These are phyloP conservation scores for Kwoniella shivajii DNA, from an alignment of 1,284 basidiomycete genomes.

Conservation along the genomic window DNA sequence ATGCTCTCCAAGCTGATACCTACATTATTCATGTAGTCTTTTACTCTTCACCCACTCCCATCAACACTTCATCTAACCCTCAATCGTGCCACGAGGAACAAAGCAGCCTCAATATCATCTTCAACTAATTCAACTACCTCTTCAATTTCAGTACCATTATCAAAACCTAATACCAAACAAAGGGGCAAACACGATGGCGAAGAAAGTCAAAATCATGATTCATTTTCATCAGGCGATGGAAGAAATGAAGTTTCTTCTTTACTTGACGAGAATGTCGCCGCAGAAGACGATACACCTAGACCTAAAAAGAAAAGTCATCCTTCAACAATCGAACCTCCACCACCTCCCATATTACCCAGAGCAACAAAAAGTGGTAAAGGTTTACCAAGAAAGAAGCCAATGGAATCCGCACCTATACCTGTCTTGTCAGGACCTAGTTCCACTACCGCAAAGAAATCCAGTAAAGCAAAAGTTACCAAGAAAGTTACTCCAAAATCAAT, in stretches of 20 bases:
- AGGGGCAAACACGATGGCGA: neutral
- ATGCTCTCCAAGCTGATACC: no score
- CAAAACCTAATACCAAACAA: neutral
- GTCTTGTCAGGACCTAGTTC: neutral
- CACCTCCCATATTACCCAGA: neutral
- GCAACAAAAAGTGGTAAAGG: slow-evolving; percentile 20
- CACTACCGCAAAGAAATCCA: slow-evolving; percentile 4
- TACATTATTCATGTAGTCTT: slow-evolving; percentile 21
- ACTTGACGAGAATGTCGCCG: neutral
- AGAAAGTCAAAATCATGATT: neutral
- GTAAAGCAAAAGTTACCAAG: slow-evolving; percentile 18
- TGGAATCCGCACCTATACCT: slow-evolving; percentile 18
- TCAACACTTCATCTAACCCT: slow-evolving; percentile 39
- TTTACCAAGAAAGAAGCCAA: slow-evolving; percentile 18
- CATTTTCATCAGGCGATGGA: neutral
- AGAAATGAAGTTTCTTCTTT: slow-evolving; percentile 1
- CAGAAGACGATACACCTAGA: slow-evolving; percentile 8
- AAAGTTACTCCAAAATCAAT: slow-evolving; percentile 18
- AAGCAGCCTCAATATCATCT: slow-evolving; percentile 3
- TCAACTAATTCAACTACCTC: slow-evolving; percentile 11
- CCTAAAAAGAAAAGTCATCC: slow-evolving; percentile 7
- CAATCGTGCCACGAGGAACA: slow-evolving; percentile 30
- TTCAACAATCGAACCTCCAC: neutral
- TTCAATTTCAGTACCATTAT: slow-evolving; percentile 11
- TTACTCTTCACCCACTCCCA: slow-evolving; percentile 36